Conservation (phyloP, 1,139 yeast genomes). For the Kurtzmaniella quercitrusa region DNA sequence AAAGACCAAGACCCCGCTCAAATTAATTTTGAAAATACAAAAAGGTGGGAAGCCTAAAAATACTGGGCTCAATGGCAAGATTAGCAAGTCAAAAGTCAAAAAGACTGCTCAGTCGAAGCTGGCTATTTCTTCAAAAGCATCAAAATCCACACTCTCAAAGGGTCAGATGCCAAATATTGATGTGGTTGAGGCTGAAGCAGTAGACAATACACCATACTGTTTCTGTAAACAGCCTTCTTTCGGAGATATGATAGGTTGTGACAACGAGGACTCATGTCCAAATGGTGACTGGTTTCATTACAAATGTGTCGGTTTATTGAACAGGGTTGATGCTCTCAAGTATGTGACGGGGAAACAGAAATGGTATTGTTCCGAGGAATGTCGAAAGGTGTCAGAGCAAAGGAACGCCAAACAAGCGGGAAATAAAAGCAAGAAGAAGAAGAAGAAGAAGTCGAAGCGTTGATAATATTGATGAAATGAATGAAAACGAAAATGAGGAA, state of each 20-base stretch:
- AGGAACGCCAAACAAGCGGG: slow-evolving; percentile 14
- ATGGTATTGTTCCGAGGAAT: slow-evolving; percentile 41
- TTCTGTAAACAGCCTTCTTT: slow-evolving; percentile 43
- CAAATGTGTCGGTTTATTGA: slow-evolving; percentile 43
- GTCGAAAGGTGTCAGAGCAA: slow-evolving; percentile 21
- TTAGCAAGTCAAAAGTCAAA: neutral
- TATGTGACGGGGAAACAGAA: slow-evolving; percentile 32
- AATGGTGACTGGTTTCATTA: slow-evolving; percentile 51
- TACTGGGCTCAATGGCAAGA: neutral
- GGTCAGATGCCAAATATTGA: neutral
- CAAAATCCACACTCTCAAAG: neutral
- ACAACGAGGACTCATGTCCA: slow-evolving; percentile 36
- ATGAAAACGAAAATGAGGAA: too few relatives aligned
- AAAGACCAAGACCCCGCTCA: slow-evolving; percentile 16
- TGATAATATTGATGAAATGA: slow-evolving; percentile 3
- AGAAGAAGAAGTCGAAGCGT: slow-evolving; percentile 17
- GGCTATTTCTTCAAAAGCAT: neutral
- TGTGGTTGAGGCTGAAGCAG: slow-evolving; percentile 13
- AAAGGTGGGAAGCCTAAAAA: slow-evolving; percentile 5
- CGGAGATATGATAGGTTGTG: slow-evolving; percentile 49
- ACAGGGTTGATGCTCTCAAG: slow-evolving; percentile 37
- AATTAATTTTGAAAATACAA: slow-evolving; percentile 28
- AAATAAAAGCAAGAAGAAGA: neutral
- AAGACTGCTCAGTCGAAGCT: neutral
- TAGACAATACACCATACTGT: slow-evolving; percentile 30